A percentile compares a stretch with the other conserved stretches of the same genome.
These are phyloP conservation scores for Verticillium nonalfalfae DNA, from an alignment of 2,329 filamentous ascomycete genomes.

Conservation along the genomic window DNA sequence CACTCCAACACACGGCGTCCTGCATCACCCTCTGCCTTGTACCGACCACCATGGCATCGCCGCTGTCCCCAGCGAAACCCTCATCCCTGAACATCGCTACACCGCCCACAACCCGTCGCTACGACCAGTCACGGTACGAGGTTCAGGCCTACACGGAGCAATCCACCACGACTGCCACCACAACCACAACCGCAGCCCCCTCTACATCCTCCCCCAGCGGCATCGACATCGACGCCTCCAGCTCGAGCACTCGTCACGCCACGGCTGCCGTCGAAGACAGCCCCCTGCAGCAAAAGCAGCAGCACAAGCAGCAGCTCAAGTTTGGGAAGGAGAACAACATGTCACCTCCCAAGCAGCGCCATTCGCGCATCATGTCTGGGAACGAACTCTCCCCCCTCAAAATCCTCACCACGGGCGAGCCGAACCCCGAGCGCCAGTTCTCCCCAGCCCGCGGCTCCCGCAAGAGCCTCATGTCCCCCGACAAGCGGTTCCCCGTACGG, in stretches of 20 bases:
- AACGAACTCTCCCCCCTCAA: conserved; percentile 52
- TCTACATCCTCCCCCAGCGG: conserved; percentile 6
- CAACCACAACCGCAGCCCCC: conserved; percentile 10
- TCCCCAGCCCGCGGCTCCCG: conserved; percentile 35
- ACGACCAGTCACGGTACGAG: conserved; percentile 24
- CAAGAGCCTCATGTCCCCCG: conserved; percentile 35
- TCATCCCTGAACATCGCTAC: conserved; percentile 30
- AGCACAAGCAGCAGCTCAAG: neutral
- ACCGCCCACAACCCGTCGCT: conserved; percentile 19
- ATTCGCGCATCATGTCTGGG: conserved; percentile 51
- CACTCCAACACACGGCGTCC: neutral
- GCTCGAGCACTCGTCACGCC: conserved; percentile 15
- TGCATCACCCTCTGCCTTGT: neutral
- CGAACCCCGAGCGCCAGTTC: conserved; percentile 20
- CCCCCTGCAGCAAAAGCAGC: conserved; percentile 18
- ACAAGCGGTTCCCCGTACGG: conserved; percentile 57
- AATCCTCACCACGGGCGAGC: conserved; percentile 31
- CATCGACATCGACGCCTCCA: conserved; percentile 9
- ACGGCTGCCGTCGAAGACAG: conserved; percentile 21
- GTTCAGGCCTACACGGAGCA: conserved; percentile 19
- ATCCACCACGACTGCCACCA: conserved; percentile 4
- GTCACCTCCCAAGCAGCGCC: conserved; percentile 39
- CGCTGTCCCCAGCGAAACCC: conserved; percentile 30
- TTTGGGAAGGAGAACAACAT: conserved; percentile 32
- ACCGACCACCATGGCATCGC: conserved; percentile 27